Evolutionary conservation across 2,329 filamentous ascomycete genomes (phyloP).

Genomic region (Penicillium polonicum): DNA sequence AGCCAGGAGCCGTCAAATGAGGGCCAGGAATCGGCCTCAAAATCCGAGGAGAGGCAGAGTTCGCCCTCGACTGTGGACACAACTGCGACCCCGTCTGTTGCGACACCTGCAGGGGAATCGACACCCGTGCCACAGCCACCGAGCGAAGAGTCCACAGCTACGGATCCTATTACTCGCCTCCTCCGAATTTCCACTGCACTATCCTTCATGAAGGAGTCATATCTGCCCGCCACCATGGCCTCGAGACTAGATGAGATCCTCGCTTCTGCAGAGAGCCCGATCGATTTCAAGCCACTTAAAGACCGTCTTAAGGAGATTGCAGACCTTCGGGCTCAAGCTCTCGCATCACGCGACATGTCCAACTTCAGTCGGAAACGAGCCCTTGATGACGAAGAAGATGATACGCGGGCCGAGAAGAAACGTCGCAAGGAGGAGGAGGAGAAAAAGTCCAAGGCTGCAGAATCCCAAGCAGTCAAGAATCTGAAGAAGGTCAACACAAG

Average conservation of each 20-base stretch:
- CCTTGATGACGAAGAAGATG: conserved; percentile 45
- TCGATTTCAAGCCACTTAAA: conserved; percentile 71
- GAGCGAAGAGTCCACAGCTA: conserved; percentile 27
- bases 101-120: conserved; percentile 40
- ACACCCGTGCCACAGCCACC: conserved; percentile 41
- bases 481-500: conserved; percentile 85
- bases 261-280: conserved; percentile 38
- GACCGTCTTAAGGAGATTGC: conserved; percentile 66
- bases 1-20: conserved; percentile 28
- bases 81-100: conserved; percentile 37
- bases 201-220: conserved; percentile 51
- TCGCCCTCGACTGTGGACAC: conserved; percentile 36
- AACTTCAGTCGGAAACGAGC: conserved; percentile 47
- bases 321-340: conserved; percentile 68
- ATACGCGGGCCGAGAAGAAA: conserved; percentile 72
- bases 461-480: conserved; percentile 74
- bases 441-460: conserved; percentile 71
- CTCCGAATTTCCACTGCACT: conserved; percentile 52
- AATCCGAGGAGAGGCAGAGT: conserved; percentile 29
- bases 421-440: conserved; percentile 86
- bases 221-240: conserved; percentile 44
- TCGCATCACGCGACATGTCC: conserved; percentile 61
- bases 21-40: conserved; percentile 24
- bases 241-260: conserved; percentile 41
- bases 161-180: conserved; percentile 43